Evolutionary conservation across 192 early-diverging fungal species (phyloP).

Genomic region (Umbelopsis sp.): DNA sequence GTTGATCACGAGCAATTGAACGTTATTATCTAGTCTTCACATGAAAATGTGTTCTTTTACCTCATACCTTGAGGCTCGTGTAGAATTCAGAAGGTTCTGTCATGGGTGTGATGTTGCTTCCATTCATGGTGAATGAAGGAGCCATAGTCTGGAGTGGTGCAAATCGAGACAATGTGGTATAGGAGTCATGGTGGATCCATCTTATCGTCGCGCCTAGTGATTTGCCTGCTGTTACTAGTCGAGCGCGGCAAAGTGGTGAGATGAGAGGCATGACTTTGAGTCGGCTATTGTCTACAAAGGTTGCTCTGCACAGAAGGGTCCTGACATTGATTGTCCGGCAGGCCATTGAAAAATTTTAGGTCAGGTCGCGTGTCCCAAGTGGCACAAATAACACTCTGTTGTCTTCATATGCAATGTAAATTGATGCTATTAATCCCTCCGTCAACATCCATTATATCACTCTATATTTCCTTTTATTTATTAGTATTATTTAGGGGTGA

Average conservation of each 20-base stretch:
- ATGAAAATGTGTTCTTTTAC: neutral
- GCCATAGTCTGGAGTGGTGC: constrained; percentile 23
- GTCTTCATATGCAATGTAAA: neutral
- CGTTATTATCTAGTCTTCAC: neutral
- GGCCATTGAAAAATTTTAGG: too few relatives aligned
- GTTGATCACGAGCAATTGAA: neutral
- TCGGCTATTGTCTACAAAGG: neutral
- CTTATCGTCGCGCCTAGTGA: neutral
- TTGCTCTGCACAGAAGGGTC: too few relatives aligned
- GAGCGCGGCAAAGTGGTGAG: neutral
- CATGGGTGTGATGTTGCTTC: constrained; percentile 37
- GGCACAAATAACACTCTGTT: too few relatives aligned
- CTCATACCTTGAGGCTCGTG: constrained; percentile 46
- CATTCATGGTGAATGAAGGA: constrained; percentile 40
- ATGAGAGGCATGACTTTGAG: neutral
- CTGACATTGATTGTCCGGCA: too few relatives aligned
- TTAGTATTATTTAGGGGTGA: constrained; percentile 55
- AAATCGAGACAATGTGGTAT: constrained; percentile 30
- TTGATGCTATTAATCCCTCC: neutral
- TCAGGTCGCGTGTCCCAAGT: too few relatives aligned
- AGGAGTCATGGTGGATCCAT: constrained; percentile 26
- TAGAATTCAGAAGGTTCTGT: constrained; percentile 51
- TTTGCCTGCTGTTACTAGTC: neutral
- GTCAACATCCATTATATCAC: neutral
- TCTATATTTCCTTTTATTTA: constrained; percentile 9